Evolutionary conservation across 306 rosid species (phyloP).

Genomic region (Ochetophila trinervis): DNA sequence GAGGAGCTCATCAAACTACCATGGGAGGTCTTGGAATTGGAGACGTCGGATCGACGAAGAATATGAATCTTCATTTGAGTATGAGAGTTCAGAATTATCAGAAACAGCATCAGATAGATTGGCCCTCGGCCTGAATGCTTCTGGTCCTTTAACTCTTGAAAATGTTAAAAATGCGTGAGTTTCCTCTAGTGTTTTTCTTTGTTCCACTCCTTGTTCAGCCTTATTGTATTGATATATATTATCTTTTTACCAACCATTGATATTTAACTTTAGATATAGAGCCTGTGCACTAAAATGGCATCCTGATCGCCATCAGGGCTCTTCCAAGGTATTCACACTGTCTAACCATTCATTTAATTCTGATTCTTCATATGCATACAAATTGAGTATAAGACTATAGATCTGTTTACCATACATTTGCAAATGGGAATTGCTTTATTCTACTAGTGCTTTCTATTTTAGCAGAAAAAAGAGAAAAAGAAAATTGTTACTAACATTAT

Average conservation of each 20-base stretch:
- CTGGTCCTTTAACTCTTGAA: conserved; percentile 72
- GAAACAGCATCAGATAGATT: conserved; percentile 46
- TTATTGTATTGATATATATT: conserved; percentile 5
- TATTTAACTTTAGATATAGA: conserved; percentile 52
- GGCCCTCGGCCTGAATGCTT: conserved; percentile 73
- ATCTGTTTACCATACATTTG: too few species aligned
- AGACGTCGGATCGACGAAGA: conserved; percentile 40
- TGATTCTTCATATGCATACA: background rate
- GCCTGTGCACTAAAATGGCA: conserved; percentile 86
- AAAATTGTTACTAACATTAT: background rate
- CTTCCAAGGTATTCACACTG: conserved; percentile 57
- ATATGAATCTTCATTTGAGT: conserved; percentile 41
- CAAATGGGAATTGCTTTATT: too few species aligned
- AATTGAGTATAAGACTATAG: background rate
- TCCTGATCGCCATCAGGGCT: conserved; percentile 90
- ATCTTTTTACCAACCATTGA: background rate
- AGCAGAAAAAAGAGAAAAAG: too few species aligned
- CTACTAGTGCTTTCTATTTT: too few species aligned
- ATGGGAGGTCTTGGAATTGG: conserved; percentile 56
- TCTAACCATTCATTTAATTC: background rate
- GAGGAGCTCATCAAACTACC: conserved; percentile 54
- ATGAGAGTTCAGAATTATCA: conserved; percentile 29
- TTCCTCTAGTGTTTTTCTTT: conserved; percentile 5
- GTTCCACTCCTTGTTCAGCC: background rate
- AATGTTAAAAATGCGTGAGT: conserved; percentile 88